A percentile compares a stretch with the other conserved stretches of the same genome.
Conservation (phyloP, 805 yeast species). For the Metschnikowia sp. region DNA sequence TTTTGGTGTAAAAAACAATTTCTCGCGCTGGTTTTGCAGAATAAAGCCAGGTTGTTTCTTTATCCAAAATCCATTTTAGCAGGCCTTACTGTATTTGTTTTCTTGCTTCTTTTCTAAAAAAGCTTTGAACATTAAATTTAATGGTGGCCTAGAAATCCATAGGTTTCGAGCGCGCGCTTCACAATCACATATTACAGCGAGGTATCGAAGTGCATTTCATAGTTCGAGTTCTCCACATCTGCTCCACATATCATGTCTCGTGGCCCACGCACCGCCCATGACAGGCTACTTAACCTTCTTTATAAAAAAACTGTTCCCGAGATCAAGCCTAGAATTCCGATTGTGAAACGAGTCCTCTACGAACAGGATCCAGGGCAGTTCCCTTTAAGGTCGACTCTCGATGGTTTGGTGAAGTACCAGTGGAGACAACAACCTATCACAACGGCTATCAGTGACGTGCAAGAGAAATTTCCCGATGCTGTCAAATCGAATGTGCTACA, state of each 20-base stretch:
- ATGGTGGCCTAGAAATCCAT: no score
- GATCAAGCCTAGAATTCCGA: constrained; percentile 26
- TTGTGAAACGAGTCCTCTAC: constrained; percentile 27
- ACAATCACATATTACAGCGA: no score
- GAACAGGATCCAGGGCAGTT: constrained; percentile 13
- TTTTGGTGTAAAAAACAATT: no score
- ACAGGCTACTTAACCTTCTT: constrained; percentile 28
- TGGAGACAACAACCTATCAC: constrained; percentile 30
- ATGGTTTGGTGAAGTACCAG: constrained; percentile 26
- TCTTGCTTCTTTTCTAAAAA: no score
- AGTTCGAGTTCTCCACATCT: no score
- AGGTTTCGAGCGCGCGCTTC: no score
- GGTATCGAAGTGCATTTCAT: no score
- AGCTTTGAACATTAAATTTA: no score
- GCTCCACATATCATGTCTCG: constrained; percentile 1
- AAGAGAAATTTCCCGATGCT: constrained; percentile 4
- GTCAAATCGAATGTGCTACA: constrained; percentile 30
- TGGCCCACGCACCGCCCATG: constrained; percentile 13
- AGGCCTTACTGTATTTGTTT: no score
- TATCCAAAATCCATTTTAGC: no score
- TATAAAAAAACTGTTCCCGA: constrained; percentile 29
- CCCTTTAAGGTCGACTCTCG: constrained; percentile 22
- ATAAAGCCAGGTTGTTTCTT: no score
- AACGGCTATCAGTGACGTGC: constrained; percentile 25
- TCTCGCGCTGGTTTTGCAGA: no score